phyloP scores from a whole-genome alignment of 352 stramenopile genomes.

The Phytopythium chamaehyphon region DNA sequence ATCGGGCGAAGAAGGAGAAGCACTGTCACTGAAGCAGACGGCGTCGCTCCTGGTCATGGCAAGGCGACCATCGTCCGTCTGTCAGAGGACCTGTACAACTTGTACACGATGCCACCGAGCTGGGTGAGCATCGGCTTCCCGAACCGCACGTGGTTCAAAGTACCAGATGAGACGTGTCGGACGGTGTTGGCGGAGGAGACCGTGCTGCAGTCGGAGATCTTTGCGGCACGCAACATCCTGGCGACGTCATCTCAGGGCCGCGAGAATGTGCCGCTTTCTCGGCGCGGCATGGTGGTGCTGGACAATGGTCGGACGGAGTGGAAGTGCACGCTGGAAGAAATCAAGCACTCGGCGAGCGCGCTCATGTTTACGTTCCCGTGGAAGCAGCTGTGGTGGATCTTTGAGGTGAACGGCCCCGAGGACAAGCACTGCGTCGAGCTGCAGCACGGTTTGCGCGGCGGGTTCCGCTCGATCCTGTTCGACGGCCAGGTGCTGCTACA shows the following conservation, averaged over 20 bases:
- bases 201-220: slow-evolving; percentile 70
- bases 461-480: slow-evolving; percentile 68
- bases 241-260: slow-evolving; percentile 66
- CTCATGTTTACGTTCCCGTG: slow-evolving; percentile 82
- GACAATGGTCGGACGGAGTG: slow-evolving; percentile 46
- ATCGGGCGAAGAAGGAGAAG: slow-evolving; percentile 1
- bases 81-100: slow-evolving; percentile 73
- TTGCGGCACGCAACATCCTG: slow-evolving; percentile 63
- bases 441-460: slow-evolving; percentile 71
- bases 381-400: slow-evolving; percentile 87
- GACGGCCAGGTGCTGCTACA: slow-evolving; percentile 65
- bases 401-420: slow-evolving; percentile 46
- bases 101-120: slow-evolving; percentile 69
- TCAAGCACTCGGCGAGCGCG: slow-evolving; percentile 75
- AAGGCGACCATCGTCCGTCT: slow-evolving; percentile 51
- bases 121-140: slow-evolving; percentile 78
- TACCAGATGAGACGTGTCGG: slow-evolving; percentile 61
- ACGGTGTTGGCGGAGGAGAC: slow-evolving; percentile 71
- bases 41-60: neutral
- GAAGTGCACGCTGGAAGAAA: slow-evolving; percentile 74
- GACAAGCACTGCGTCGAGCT: slow-evolving; percentile 67
- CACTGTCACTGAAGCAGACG: slow-evolving; percentile 5
- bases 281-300: slow-evolving; percentile 40
- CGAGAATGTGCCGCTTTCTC: slow-evolving; percentile 63
- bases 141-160: slow-evolving; percentile 82